These are phyloP conservation scores for Glonium stellatum DNA, from an alignment of 495 filamentous ascomycete genomes.

Conservation along the genomic window DNA sequence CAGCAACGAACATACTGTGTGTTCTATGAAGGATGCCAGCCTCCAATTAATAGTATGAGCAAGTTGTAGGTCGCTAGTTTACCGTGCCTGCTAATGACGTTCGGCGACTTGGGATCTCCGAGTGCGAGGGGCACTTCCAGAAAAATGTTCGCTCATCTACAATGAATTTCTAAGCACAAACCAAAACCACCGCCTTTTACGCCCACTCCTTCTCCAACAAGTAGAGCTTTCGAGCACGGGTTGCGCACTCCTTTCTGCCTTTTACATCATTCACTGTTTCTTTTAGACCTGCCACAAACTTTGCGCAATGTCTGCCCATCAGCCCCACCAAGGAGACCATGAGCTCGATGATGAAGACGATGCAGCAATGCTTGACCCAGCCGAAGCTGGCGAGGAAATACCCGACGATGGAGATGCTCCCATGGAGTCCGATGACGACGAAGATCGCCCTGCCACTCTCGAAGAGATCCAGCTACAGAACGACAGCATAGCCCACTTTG, in stretches of 20 bases:
- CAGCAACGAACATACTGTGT: too few species aligned
- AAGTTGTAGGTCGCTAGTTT: too few species aligned
- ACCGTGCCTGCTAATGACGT: too few species aligned
- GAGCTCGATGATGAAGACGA: constrained; percentile 31
- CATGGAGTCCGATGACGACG: constrained; percentile 57
- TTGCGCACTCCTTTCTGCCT: background rate
- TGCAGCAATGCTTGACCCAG: constrained; percentile 36
- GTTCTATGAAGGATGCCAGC: too few species aligned
- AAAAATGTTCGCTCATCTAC: too few species aligned
- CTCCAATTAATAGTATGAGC: too few species aligned
- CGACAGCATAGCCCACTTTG: constrained; percentile 88
- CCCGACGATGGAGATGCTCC: constrained; percentile 35
- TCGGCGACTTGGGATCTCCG: too few species aligned
- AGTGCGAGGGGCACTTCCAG: too few species aligned
- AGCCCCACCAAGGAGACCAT: constrained; percentile 16
- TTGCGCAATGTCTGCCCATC: constrained; percentile 23
- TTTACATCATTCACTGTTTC: background rate
- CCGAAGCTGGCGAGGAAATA: constrained; percentile 39
- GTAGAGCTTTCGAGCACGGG: background rate
- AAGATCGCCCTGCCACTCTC: constrained; percentile 37
- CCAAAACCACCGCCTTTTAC: background rate
- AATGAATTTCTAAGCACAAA: background rate
- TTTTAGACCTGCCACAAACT: background rate
- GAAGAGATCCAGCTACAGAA: constrained; percentile 77
- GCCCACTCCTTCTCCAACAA: background rate